Evolutionary conservation across 78 protist genomes (phyloP).

Genomic region (Anaeramoeba flamelloides): DNA sequence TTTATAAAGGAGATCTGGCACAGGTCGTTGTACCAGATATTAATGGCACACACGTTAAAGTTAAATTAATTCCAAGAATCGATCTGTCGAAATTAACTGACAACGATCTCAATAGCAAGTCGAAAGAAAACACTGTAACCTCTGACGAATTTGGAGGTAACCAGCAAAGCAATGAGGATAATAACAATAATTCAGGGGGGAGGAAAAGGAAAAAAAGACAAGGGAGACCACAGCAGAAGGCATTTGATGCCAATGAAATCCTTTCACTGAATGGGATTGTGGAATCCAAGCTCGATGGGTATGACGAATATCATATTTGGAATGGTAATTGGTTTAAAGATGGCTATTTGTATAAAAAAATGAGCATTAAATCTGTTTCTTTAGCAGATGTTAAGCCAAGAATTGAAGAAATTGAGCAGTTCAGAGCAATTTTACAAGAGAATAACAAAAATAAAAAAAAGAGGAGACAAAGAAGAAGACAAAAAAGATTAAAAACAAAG

Average conservation of each 20-base stretch:
- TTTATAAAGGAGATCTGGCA: background rate
- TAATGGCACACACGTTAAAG: background rate
- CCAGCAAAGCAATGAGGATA: background rate
- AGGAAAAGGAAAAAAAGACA: background rate
- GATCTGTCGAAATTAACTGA: background rate
- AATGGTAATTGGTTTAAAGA: background rate
- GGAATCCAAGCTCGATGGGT: background rate
- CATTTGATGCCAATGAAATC: background rate
- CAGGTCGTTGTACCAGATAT: background rate
- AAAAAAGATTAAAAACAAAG: too few relatives aligned
- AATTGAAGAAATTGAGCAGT: background rate
- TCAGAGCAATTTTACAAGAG: too few relatives aligned
- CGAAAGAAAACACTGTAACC: background rate
- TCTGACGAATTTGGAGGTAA: background rate
- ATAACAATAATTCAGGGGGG: background rate
- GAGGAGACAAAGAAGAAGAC: too few relatives aligned
- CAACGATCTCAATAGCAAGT: background rate
- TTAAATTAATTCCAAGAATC: background rate
- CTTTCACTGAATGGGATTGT: background rate
- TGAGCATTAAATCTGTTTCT: background rate
- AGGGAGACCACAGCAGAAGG: background rate
- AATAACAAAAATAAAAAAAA: too few relatives aligned
- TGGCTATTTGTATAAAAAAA: background rate
- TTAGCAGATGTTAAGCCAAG: background rate
- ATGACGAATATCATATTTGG: background rate